Evolutionary conservation across 2,329 filamentous ascomycete species (phyloP), one percentile per base, ranked within the genome.

Genomic region (Colletotrichum sansevieriae): DNA sequence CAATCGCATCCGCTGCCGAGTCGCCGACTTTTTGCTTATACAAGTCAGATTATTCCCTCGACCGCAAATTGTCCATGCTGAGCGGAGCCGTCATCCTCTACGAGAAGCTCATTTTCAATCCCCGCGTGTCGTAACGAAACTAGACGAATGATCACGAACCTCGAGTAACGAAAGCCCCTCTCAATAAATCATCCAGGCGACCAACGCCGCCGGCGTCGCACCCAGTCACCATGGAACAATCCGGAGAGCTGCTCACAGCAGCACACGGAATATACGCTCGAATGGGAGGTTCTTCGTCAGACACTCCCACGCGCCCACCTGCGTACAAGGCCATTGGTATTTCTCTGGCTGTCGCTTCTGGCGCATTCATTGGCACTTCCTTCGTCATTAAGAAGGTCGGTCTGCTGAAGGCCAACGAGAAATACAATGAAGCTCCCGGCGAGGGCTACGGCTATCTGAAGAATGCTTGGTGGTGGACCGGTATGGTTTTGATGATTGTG

Each of bases 381-480:
- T 99, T 98, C 78, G 95, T 98, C 33, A 82, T 99, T 76, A 98
- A 98, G 82, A 99, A 99, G 83, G 86, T 93, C 68, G 96, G 96
- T 4, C 82, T 99, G 73, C 85, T 99, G 70, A 94, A 90, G 78
- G 95, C 96, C 58, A 99, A 98, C 80, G 90, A 93, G 74, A 98
- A 98, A 79, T 98, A 98, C 84, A 92, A 97, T 71, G 94, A 98
- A 81, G 93, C 93, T 72, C 95, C 96, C 0, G 96, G 96, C 69
- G 95, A 98, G 80, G 96, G 96, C 65, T 98, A 98, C 79, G 95
- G 95, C 71, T 99, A 98, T 78, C 88, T 99, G 74, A 97, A 97
- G 83, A 98, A 98, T 76, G 85, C 85, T 20, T 97, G 88, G 83
- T 99, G 96, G 96, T 99, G 96, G 96, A 80, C 84, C 1, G 96